Conservation (phyloP, 1,284 basidiomycete species). For the Cerioporus squamosus region DNA sequence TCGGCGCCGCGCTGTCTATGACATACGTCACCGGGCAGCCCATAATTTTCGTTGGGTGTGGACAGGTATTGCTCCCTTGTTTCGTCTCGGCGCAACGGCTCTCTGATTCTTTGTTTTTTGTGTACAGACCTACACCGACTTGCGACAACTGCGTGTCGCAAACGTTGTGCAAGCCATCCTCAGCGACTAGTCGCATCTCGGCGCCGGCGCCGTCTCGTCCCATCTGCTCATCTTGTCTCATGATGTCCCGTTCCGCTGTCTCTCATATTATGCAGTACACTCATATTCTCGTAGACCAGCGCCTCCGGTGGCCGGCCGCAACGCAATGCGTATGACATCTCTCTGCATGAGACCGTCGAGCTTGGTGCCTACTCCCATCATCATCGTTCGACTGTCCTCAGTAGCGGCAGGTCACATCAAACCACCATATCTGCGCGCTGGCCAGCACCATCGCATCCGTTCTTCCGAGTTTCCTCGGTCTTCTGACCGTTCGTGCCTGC, state of each 20-base stretch:
- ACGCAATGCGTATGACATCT: no score
- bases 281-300: no score
- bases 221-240: not conserved
- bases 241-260: not conserved
- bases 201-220: not conserved
- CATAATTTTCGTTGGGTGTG: conserved; percentile 95
- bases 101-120: not conserved
- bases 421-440: no score
- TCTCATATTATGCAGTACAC: not conserved
- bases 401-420: no score
- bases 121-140: conserved; percentile 88
- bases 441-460: no score
- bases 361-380: no score
- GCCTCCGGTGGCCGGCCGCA: no score
- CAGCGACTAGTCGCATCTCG: conserved; percentile 53
- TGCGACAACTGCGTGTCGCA: conserved; percentile 86
- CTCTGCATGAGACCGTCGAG: no score
- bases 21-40: conserved; percentile 97
- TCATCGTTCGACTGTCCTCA: no score
- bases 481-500: no score
- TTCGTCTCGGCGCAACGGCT: not conserved
- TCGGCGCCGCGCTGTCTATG: conserved; percentile 96
- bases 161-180: conserved; percentile 94
- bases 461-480: no score
- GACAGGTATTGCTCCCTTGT: conserved; percentile 62